These are phyloP conservation scores for Tieghemiomyces parasiticus DNA, from an alignment of 192 early-diverging fungal species.

Conservation along the genomic window DNA sequence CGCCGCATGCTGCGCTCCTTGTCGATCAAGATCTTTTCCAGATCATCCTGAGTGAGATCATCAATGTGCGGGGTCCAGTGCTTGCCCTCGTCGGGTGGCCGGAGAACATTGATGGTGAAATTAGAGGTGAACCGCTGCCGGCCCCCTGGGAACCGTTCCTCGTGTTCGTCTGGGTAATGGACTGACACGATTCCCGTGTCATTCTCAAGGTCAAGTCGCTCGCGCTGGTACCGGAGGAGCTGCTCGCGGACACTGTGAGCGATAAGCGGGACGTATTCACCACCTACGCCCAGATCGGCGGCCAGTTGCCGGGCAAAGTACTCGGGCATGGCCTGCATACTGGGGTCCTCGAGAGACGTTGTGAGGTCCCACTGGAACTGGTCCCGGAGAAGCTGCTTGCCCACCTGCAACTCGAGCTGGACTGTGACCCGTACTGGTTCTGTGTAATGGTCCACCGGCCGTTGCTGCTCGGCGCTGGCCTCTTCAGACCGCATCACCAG, in stretches of 20 bases:
- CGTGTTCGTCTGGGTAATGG: not conserved
- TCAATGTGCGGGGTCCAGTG: conserved; percentile 38
- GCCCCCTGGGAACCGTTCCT: not conserved
- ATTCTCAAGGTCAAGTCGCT: conserved; percentile 24
- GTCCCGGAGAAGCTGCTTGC: conserved; percentile 48
- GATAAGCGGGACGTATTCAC: conserved; percentile 64
- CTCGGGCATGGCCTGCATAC: conserved; percentile 34
- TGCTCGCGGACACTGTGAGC: conserved; percentile 64
- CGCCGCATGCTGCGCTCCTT: conserved; percentile 34
- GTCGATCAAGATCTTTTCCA: conserved; percentile 39
- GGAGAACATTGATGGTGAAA: conserved; percentile 17
- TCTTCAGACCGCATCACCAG: conserved; percentile 23
- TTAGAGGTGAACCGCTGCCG: conserved; percentile 17
- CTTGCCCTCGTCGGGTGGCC: conserved; percentile 29
- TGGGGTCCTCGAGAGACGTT: conserved; percentile 25
- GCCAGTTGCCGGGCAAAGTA: conserved; percentile 49
- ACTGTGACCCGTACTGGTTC: conserved; percentile 20
- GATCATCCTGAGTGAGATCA: conserved; percentile 36
- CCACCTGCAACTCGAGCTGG: conserved; percentile 60
- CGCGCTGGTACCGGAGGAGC: conserved; percentile 38
- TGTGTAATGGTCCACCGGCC: not conserved
- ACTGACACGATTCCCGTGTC: not conserved
- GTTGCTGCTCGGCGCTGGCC: not conserved
- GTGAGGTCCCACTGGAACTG: conserved; percentile 75
- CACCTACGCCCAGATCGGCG: conserved; percentile 60